phyloP scores from a whole-genome alignment of 73 alveolate genomes.

The Tetrahymena borealis region DNA sequence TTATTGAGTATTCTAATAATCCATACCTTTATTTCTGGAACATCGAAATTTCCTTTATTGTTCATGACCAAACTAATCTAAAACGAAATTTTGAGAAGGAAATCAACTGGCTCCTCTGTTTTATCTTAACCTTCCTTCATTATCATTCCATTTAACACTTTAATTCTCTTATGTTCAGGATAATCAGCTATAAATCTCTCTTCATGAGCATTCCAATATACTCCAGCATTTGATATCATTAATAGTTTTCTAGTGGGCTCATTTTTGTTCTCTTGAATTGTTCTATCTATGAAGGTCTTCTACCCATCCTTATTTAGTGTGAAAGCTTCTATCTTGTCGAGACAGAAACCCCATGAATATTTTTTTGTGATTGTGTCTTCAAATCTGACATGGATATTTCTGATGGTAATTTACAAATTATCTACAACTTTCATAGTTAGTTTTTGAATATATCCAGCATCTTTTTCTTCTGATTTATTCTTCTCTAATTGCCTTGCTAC shows the following conservation, averaged over 20 bases:
- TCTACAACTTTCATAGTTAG: slow-evolving; percentile 80
- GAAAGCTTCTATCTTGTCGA: background rate
- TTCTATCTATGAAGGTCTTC: background rate
- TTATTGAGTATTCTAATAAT: no score
- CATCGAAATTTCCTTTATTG: background rate
- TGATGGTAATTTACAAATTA: slow-evolving; percentile 79
- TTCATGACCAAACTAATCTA: background rate
- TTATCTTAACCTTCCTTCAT: background rate
- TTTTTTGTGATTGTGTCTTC: slow-evolving; percentile 56
- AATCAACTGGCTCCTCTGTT: background rate
- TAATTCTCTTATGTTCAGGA: background rate
- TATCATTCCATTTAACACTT: background rate
- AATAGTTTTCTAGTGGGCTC: background rate
- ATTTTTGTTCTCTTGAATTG: background rate
- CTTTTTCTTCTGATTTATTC: slow-evolving; percentile 50
- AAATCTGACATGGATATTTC: slow-evolving; percentile 83
- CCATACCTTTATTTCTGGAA: background rate
- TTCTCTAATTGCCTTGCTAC: slow-evolving; percentile 11
- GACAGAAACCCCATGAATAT: slow-evolving; percentile 26
- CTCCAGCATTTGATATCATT: background rate
- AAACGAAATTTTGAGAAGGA: background rate
- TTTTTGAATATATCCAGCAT: slow-evolving; percentile 75
- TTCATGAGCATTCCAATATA: background rate
- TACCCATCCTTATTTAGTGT: background rate
- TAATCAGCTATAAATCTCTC: background rate